phyloP scores from a whole-genome alignment of 2,329 filamentous ascomycete genomes.

The Ilyonectria destructans region DNA sequence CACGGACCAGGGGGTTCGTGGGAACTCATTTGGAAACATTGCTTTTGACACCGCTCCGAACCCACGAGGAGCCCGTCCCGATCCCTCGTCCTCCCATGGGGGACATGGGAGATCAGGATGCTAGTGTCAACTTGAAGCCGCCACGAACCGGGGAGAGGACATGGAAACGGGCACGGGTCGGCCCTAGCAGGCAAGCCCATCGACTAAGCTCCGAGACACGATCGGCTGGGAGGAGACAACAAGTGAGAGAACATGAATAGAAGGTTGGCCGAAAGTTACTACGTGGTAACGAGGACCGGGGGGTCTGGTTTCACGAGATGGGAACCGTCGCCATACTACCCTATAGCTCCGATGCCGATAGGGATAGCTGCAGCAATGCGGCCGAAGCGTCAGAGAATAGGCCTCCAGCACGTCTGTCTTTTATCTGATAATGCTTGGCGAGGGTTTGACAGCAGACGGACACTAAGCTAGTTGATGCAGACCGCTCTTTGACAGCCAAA shows the following conservation, averaged over 20 bases:
- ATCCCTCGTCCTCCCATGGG: slow-evolving; percentile 22
- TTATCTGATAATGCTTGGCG: slow-evolving; percentile 9
- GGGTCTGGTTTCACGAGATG: slow-evolving; percentile 7
- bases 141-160: slow-evolving; percentile 35
- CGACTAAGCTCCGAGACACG: slow-evolving; percentile 33
- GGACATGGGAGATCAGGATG: slow-evolving; percentile 32
- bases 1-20: slow-evolving; percentile 36
- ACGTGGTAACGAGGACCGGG: background rate
- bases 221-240: slow-evolving; percentile 37
- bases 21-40: slow-evolving; percentile 35
- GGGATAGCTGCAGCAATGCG: background rate
- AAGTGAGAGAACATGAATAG: slow-evolving; percentile 38
- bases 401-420: background rate
- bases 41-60: slow-evolving; percentile 35
- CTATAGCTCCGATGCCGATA: background rate
- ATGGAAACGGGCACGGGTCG: slow-evolving; percentile 34
- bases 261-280: background rate
- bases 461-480: slow-evolving; percentile 46
- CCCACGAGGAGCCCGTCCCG: slow-evolving; percentile 32
- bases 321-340: slow-evolving; percentile 6
- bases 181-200: slow-evolving; percentile 31
- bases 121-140: slow-evolving; percentile 38
- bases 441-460: slow-evolving; percentile 27
- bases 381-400: background rate
- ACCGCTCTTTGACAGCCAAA: slow-evolving; percentile 49